phyloP scores from a whole-genome alignment of 805 yeast genomes.

The Millerozyma acaciae region DNA sequence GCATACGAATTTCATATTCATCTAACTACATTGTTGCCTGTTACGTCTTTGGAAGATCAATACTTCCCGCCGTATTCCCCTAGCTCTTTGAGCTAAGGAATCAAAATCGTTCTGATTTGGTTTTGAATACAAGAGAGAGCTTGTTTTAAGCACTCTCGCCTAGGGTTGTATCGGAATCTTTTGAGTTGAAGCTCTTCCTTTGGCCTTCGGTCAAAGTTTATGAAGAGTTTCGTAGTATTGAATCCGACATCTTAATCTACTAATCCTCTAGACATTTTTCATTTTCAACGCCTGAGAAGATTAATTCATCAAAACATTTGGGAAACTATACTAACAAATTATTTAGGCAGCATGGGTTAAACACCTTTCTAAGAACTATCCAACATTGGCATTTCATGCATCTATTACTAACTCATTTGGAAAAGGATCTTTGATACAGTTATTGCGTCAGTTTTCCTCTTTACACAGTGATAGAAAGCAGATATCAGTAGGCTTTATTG shows the following conservation, averaged over 20 bases:
- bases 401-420: constrained; percentile 97
- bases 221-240: constrained; percentile 80
- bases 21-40: constrained; percentile 61
- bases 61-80: constrained; percentile 51
- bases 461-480: constrained; percentile 92
- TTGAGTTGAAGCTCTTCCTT: constrained; percentile 73
- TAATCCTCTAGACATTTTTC: constrained; percentile 4
- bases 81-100: constrained; percentile 45
- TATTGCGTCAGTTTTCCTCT: constrained; percentile 87
- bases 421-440: constrained; percentile 91
- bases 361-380: constrained; percentile 83
- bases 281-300: background rate
- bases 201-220: constrained; percentile 9
- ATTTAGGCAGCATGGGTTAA: constrained; percentile 99
- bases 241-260: constrained; percentile 55
- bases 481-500: constrained; percentile 94
- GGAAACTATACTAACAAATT: constrained; percentile 11
- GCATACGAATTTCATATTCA: constrained; percentile 33
- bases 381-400: constrained; percentile 97
- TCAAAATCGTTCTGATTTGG: constrained; percentile 35
- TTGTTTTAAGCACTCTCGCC: constrained; percentile 41
- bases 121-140: constrained; percentile 28
- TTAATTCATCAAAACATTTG: constrained; percentile 14
- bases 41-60: constrained; percentile 96
- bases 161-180: constrained; percentile 55